Evolutionary conservation across 2,329 filamentous ascomycete species (phyloP).

Genomic region (Tolypocladium cylindrosporum): DNA sequence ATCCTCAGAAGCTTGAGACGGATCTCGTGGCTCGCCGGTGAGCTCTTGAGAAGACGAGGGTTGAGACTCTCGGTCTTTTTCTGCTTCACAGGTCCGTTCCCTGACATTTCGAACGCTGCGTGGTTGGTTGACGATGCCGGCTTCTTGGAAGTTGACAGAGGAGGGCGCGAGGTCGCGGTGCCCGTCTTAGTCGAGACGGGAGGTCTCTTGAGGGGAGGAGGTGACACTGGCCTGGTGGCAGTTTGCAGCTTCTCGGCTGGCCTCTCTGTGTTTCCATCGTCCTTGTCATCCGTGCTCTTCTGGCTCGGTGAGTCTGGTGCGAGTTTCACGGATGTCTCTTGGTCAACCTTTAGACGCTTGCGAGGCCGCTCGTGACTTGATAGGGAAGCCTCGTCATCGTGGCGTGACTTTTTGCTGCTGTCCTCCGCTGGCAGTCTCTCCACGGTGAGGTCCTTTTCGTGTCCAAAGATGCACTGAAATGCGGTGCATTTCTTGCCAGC

Average conservation of each 20-base stretch:
- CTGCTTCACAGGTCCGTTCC: conserved; percentile 5
- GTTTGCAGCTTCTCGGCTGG: conserved; percentile 5
- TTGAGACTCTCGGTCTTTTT: conserved; percentile 47
- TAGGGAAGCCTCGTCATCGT: neutral
- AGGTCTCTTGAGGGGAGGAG: conserved; percentile 15
- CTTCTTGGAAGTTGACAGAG: conserved; percentile 6
- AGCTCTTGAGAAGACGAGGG: conserved; percentile 51
- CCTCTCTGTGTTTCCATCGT: neutral
- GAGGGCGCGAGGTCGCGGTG: neutral
- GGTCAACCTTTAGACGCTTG: conserved; percentile 19
- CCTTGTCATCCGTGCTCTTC: neutral
- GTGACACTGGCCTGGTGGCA: conserved; percentile 20
- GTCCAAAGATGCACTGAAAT: conserved; percentile 40
- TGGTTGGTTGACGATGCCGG: neutral
- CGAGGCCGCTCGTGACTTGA: conserved; percentile 16
- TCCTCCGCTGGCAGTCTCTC: conserved; percentile 2
- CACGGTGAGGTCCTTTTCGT: conserved; percentile 21
- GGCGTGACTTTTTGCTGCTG: neutral
- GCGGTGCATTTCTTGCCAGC: conserved; percentile 37
- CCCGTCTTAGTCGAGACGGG: neutral
- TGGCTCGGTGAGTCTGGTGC: neutral
- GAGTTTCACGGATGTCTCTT: neutral
- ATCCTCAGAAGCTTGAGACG: conserved; percentile 49
- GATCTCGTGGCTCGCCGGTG: conserved; percentile 47
- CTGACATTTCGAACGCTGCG: neutral